Conservation (phyloP, 306 rosid species). For the Quercus agrifolia region DNA sequence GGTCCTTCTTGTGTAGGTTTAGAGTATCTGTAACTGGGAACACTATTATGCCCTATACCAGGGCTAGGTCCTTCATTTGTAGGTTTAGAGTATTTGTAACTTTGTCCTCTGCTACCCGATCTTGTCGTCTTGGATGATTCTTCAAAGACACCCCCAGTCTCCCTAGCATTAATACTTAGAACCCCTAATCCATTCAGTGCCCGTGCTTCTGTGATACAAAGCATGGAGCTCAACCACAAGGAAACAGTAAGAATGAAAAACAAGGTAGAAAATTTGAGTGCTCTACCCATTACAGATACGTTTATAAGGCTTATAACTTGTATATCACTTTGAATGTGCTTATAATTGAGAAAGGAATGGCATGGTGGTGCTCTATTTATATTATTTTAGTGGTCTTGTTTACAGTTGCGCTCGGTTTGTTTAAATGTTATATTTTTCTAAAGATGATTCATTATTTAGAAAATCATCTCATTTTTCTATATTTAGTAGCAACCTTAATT, state of each 20-base stretch:
- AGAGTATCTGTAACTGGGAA: no score
- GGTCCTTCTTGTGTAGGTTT: no score
- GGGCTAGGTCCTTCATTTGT: not conserved
- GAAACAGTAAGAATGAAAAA: slow-evolving; percentile 17
- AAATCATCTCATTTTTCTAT: no score
- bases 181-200: slow-evolving; percentile 21
- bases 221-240: slow-evolving; percentile 5
- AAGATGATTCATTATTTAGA: no score
- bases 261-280: slow-evolving; percentile 16
- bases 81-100: not conserved
- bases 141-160: not conserved
- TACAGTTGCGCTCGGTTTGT: not conserved
- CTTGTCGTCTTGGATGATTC: slow-evolving; percentile 11
- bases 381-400: not conserved
- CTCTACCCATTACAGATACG: slow-evolving; percentile 23
- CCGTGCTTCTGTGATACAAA: slow-evolving; percentile 20
- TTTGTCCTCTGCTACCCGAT: slow-evolving; percentile 4
- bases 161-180: not conserved
- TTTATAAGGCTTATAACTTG: not conserved
- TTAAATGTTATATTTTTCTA: no score
- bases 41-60: not conserved
- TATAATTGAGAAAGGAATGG: slow-evolving; percentile 11
- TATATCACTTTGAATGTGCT: not conserved
- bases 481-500: no score
- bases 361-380: slow-evolving; percentile 23